Conservation (phyloP, 768 basidiomycete genomes). For the Brasilioporus rufonigricans region DNA sequence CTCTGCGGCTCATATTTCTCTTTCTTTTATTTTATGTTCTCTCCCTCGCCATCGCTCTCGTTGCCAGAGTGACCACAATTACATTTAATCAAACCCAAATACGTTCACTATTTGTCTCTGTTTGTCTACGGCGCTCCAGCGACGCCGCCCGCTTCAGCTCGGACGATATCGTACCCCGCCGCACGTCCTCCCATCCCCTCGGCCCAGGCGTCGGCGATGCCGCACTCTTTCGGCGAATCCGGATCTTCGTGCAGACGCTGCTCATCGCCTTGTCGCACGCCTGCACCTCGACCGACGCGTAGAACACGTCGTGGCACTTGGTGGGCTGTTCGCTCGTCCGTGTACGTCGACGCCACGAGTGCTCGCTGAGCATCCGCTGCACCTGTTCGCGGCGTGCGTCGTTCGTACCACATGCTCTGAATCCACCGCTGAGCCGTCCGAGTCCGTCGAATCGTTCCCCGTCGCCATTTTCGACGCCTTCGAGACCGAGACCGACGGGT, state of each 20-base stretch:
- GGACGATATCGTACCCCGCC: slow-evolving; percentile 30
- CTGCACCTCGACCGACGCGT: slow-evolving; percentile 14
- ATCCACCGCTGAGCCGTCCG: slow-evolving; percentile 28
- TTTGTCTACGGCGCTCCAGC: slow-evolving; percentile 26
- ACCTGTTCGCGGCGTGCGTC: slow-evolving; percentile 20
- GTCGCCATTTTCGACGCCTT: slow-evolving; percentile 24
- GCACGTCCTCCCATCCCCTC: neutral
- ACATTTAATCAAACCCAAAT: too few species aligned
- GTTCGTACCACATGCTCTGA: slow-evolving; percentile 8
- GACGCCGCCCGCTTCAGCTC: slow-evolving; percentile 30
- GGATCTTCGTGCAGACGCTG: too few species aligned
- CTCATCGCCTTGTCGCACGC: too few species aligned
- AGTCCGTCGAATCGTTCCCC: slow-evolving; percentile 29
- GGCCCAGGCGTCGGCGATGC: too few species aligned
- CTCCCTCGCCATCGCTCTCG: neutral
- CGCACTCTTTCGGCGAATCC: slow-evolving; percentile 10
- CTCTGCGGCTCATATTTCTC: neutral
- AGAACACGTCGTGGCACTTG: slow-evolving; percentile 30
- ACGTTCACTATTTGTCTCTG: slow-evolving; percentile 12
- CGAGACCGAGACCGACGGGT: slow-evolving; percentile 27
- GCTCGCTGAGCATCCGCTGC: too few species aligned
- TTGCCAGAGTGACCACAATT: slow-evolving; percentile 2
- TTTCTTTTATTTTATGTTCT: neutral
- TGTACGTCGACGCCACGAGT: slow-evolving; percentile 18
- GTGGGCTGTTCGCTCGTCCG: slow-evolving; percentile 17